Conservation (phyloP, 1,139 yeast genomes). For the Candida glucosophila region DNA sequence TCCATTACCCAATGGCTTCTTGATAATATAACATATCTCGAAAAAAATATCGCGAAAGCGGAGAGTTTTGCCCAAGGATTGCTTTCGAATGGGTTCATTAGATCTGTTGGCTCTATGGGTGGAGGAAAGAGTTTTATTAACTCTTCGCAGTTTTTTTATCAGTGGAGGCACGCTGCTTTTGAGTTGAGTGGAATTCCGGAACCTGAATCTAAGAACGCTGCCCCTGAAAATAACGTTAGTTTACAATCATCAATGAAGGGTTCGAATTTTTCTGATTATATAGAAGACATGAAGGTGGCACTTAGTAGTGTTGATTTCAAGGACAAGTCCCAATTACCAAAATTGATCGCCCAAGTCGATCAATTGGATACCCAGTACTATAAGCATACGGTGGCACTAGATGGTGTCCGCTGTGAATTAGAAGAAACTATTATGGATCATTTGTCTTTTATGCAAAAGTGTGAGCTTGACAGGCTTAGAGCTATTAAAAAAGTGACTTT, state of each 20-base stretch:
- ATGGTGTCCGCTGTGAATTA: constrained; percentile 58
- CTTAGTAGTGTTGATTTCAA: constrained; percentile 46
- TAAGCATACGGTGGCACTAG: constrained; percentile 50
- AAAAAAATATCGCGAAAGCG: constrained; percentile 42
- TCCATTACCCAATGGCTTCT: constrained; percentile 55
- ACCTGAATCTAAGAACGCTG: constrained; percentile 9
- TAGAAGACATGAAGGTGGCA: constrained; percentile 53
- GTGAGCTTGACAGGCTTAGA: constrained; percentile 71
- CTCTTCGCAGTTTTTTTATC: constrained; percentile 69
- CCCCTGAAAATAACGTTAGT: too few species aligned
- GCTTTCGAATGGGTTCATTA: constrained; percentile 53
- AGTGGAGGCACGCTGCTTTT: constrained; percentile 72
- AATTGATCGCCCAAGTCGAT: constrained; percentile 49
- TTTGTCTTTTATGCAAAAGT: constrained; percentile 69
- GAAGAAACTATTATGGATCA: constrained; percentile 75
- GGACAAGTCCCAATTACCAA: constrained; percentile 44
- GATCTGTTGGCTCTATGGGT: constrained; percentile 56
- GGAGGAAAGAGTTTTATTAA: constrained; percentile 62
- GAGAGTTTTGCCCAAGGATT: constrained; percentile 77
- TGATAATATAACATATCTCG: constrained; percentile 37
- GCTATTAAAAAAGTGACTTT: constrained; percentile 72
- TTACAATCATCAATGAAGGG: constrained; percentile 4
- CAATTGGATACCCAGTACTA: constrained; percentile 57
- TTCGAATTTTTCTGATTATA: constrained; percentile 24
- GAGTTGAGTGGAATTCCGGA: constrained; percentile 43